Conservation (phyloP, 2,329 filamentous ascomycete genomes). For the Aspergillus fumigatus region DNA sequence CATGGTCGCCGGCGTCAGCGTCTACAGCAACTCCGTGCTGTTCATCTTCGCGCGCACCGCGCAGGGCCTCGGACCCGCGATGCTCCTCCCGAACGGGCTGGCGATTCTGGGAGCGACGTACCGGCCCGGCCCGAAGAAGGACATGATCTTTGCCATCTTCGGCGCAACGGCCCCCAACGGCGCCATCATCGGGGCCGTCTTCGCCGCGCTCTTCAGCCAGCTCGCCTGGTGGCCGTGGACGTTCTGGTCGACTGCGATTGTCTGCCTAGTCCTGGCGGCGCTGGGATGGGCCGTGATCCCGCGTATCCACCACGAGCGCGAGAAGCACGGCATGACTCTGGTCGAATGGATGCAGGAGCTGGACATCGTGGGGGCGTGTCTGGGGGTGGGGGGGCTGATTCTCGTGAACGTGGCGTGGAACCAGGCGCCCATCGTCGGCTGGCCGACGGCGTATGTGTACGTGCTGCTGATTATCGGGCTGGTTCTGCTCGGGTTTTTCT, state of each 20-base stretch:
- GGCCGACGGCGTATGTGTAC: slow-evolving; percentile 51
- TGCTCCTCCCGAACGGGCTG: slow-evolving; percentile 61
- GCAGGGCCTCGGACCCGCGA: slow-evolving; percentile 54
- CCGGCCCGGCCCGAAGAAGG: slow-evolving; percentile 50
- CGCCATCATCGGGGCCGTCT: slow-evolving; percentile 34
- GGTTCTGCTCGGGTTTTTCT: slow-evolving; percentile 50
- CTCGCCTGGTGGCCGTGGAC: slow-evolving; percentile 49
- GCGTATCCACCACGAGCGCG: not conserved
- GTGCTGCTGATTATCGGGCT: slow-evolving; percentile 53
- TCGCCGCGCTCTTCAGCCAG: slow-evolving; percentile 31
- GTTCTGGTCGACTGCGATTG: slow-evolving; percentile 38
- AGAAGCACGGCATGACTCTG: not conserved
- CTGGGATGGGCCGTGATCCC: slow-evolving; percentile 18
- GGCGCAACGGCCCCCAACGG: slow-evolving; percentile 44
- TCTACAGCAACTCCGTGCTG: slow-evolving; percentile 35
- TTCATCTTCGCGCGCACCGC: slow-evolving; percentile 49
- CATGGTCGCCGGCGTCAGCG: slow-evolving; percentile 24
- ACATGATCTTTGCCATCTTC: slow-evolving; percentile 52
- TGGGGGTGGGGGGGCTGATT: slow-evolving; percentile 52
- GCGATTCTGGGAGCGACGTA: slow-evolving; percentile 57
- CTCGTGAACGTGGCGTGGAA: slow-evolving; percentile 64
- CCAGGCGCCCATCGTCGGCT: slow-evolving; percentile 55
- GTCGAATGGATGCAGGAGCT: slow-evolving; percentile 14
- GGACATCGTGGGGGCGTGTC: slow-evolving; percentile 36
- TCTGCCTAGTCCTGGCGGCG: slow-evolving; percentile 29